phyloP scores from a whole-genome alignment of 1,284 basidiomycete genomes.

The Filobasidium uniguttulatum region DNA sequence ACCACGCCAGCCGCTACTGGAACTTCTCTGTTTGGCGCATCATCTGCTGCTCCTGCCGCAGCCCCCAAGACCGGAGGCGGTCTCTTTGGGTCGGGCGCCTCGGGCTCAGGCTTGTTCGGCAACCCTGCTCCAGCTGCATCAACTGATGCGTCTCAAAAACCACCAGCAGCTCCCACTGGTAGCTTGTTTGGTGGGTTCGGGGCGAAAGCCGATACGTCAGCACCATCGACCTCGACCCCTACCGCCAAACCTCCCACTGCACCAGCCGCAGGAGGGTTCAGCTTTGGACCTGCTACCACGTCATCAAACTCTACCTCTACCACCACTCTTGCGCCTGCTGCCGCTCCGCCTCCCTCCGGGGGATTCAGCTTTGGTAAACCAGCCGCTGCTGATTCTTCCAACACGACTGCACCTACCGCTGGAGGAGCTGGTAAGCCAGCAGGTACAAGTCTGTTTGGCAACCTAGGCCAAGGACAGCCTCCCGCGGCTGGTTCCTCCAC shows the following conservation, averaged over 20 bases:
- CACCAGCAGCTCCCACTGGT: not conserved
- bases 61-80: not conserved
- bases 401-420: not conserved
- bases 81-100: not conserved
- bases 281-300: not conserved
- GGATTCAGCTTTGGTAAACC: constrained; percentile 9
- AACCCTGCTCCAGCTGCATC: not conserved
- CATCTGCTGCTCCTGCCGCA: not conserved
- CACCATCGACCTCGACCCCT: no score
- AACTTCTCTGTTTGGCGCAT: not conserved
- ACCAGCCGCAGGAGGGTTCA: constrained; percentile 5
- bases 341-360: not conserved
- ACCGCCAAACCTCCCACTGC: no score
- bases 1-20: not conserved
- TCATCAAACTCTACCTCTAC: not conserved
- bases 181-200: constrained; percentile 1
- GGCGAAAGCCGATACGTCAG: not conserved
- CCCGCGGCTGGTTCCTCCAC: not conserved
- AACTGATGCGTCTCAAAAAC: no score
- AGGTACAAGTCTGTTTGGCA: constrained; percentile 7
- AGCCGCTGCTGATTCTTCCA: not conserved
- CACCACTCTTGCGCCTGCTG: not conserved
- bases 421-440: not conserved
- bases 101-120: not conserved
- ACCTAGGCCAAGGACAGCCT: not conserved